These are phyloP conservation scores for Fusarium buharicum DNA, from an alignment of 2,329 filamentous ascomycete species.

Conservation along the genomic window DNA sequence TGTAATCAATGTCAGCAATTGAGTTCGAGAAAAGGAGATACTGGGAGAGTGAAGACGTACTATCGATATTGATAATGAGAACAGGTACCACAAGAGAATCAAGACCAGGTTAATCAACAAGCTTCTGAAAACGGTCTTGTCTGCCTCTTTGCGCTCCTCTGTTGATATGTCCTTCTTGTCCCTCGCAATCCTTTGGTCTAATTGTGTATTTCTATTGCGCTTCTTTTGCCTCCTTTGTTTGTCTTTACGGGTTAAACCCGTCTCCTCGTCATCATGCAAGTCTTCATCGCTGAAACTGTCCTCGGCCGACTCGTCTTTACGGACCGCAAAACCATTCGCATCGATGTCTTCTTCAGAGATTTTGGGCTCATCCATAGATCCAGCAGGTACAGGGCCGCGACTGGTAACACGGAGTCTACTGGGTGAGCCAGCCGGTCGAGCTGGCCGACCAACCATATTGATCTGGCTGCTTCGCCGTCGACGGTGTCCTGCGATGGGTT, in stretches of 20 bases:
- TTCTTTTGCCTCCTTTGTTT: slow-evolving; percentile 73
- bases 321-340: slow-evolving; percentile 42
- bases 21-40: not conserved
- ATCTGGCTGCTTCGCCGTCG: slow-evolving; percentile 67
- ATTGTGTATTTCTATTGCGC: slow-evolving; percentile 72
- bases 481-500: slow-evolving; percentile 63
- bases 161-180: slow-evolving; percentile 67
- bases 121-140: slow-evolving; percentile 75
- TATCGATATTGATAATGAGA: slow-evolving; percentile 92
- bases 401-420: slow-evolving; percentile 44
- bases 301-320: slow-evolving; percentile 53
- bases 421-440: slow-evolving; percentile 43
- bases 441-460: slow-evolving; percentile 47
- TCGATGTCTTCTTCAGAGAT: slow-evolving; percentile 57
- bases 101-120: slow-evolving; percentile 80
- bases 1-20: slow-evolving; percentile 51
- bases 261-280: slow-evolving; percentile 87
- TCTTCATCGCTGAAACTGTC: slow-evolving; percentile 77
- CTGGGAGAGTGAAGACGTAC: slow-evolving; percentile 61
- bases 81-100: slow-evolving; percentile 88
- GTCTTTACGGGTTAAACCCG: slow-evolving; percentile 80
- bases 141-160: slow-evolving; percentile 79
- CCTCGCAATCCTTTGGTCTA: slow-evolving; percentile 75
- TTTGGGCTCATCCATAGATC: slow-evolving; percentile 55
- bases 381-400: slow-evolving; percentile 37